These are phyloP conservation scores for Pseudocohnilembus persalinus DNA, from an alignment of 169 alveolate genomes.

Conservation along the genomic window DNA sequence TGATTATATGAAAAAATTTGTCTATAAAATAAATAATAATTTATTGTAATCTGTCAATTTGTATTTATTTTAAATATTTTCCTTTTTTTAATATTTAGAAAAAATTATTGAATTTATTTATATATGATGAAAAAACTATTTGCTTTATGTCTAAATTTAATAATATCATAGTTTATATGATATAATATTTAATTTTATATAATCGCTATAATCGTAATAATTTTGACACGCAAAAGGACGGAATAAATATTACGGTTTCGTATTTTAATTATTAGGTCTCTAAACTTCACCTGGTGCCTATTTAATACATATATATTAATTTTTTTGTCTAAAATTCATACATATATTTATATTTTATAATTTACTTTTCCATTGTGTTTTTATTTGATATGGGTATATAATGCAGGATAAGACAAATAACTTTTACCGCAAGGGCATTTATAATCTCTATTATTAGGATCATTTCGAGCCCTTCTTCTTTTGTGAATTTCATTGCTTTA, in stretches of 20 bases:
- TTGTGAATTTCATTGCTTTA: neutral
- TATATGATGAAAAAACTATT: too few relatives aligned
- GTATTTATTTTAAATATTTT: too few relatives aligned
- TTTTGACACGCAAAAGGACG: neutral
- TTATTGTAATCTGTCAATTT: too few relatives aligned
- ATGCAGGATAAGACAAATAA: slow-evolving; percentile 85
- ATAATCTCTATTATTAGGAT: slow-evolving; percentile 74
- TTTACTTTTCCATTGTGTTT: slow-evolving; percentile 67
- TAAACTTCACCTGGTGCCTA: slow-evolving; percentile 2
- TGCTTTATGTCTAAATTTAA: too few relatives aligned
- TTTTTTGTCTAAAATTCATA: too few relatives aligned
- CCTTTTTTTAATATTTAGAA: too few relatives aligned
- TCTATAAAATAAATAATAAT: too few relatives aligned
- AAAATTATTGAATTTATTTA: too few relatives aligned
- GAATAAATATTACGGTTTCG: neutral
- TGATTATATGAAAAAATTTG: too few relatives aligned
- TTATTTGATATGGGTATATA: slow-evolving; percentile 85
- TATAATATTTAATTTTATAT: too few relatives aligned
- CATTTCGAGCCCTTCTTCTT: slow-evolving; percentile 74
- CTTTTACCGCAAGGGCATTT: slow-evolving; percentile 85
- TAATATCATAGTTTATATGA: too few relatives aligned
- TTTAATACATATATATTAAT: neutral
- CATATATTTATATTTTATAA: neutral
- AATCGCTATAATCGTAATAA: too few relatives aligned
- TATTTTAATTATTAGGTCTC: slow-evolving; percentile 13